Percentiles rank a stretch among this genome's conserved stretches.
phyloP scores from a whole-genome alignment of 352 stramenopile species.

The Pythium vanterpoolii region DNA sequence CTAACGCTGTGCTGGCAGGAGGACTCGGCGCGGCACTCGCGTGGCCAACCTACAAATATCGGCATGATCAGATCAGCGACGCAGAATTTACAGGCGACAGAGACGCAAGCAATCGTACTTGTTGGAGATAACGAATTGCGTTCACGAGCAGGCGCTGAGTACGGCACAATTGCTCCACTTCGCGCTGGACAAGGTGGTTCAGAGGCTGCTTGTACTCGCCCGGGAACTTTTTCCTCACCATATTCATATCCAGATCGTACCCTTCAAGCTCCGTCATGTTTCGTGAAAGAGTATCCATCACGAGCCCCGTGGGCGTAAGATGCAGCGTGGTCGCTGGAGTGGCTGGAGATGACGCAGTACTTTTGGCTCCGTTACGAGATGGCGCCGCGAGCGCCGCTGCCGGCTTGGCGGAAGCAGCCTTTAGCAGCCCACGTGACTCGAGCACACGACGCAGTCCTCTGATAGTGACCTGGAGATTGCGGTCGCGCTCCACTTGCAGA shows the following conservation, averaged over 20 bases:
- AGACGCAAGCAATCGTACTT: conserved; percentile 11
- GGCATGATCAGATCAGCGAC: background rate
- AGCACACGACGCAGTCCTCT: conserved; percentile 8
- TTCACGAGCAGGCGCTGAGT: conserved; percentile 2
- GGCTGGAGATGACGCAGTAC: background rate
- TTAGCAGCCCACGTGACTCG: conserved; percentile 10
- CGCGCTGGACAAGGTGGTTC: conserved; percentile 18
- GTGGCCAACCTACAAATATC: conserved; percentile 2
- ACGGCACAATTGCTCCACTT: background rate
- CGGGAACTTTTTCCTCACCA: conserved; percentile 9
- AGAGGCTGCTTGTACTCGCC: conserved; percentile 25
- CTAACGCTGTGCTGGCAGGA: background rate
- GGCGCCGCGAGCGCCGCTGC: background rate
- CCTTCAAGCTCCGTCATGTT: conserved; percentile 15
- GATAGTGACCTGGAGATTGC: background rate
- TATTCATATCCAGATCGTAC: conserved; percentile 11
- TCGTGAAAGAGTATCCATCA: conserved; percentile 9
- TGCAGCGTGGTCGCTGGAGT: background rate
- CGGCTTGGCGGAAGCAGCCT: background rate
- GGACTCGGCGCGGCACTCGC: conserved; percentile 4
- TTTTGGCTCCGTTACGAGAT: background rate
- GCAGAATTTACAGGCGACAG: too few relatives aligned
- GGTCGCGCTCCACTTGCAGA: background rate
- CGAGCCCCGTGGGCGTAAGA: background rate
- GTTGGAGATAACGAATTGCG: conserved; percentile 17